A percentile compares a stretch with the other conserved stretches of the same genome.
These are phyloP conservation scores for Tranzscheliella williamsii DNA, from an alignment of 1,284 basidiomycete genomes.

Conservation along the genomic window DNA sequence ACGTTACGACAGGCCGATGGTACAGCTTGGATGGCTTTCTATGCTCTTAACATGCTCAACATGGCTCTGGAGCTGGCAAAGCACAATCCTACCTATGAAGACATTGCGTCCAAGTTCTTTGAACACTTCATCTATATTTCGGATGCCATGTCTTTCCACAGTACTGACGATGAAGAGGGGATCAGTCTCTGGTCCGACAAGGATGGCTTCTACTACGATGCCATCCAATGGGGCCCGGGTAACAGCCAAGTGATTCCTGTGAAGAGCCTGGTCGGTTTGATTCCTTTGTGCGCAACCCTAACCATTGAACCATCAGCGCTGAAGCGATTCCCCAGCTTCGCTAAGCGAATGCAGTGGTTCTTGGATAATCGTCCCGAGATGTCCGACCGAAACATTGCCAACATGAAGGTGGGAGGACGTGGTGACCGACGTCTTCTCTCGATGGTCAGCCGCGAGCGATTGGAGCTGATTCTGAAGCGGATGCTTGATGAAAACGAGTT, in stretches of 20 bases:
- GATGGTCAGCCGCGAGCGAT: conserved; percentile 84
- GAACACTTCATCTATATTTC: conserved; percentile 66
- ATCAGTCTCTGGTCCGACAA: conserved; percentile 90
- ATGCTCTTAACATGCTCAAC: conserved; percentile 93
- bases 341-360: conserved; percentile 98
- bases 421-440: conserved; percentile 87
- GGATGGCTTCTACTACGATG: conserved; percentile 98
- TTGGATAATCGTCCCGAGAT: conserved; percentile 87
- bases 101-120: conserved; percentile 98
- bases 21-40: conserved; percentile 99
- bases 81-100: conserved; percentile 95
- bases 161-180: conserved; percentile 66
- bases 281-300: conserved; percentile 90
- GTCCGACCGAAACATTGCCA: conserved; percentile 89
- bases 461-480: conserved; percentile 84
- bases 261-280: conserved; percentile 88
- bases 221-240: conserved; percentile 77
- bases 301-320: conserved; percentile 87
- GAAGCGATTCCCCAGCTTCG: conserved; percentile 92
- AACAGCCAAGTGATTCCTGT: conserved; percentile 81
- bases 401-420: conserved; percentile 67
- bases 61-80: conserved; percentile 97
- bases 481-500: conserved; percentile 89
- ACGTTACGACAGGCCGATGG: conserved; percentile 90
- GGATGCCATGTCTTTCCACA: conserved; percentile 85